Evolutionary conservation across 345 rosid genomes (phyloP), one percentile per base, ranked within the genome.

Genomic region (Excoecaria agallocha): DNA sequence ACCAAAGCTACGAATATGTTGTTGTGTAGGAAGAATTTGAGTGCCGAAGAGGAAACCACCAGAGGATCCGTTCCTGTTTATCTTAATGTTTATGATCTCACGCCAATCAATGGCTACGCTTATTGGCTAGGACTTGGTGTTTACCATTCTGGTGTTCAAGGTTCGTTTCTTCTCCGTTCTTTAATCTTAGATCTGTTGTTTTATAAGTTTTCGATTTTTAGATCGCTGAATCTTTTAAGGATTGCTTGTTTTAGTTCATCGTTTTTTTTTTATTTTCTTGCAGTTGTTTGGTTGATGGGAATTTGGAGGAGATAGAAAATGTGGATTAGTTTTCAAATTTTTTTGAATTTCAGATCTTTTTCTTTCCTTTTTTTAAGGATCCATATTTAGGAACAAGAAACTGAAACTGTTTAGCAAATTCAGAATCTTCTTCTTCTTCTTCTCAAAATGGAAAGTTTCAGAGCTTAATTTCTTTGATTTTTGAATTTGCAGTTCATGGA

Each of bases 61-160:
- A 52, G 24, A 75, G 99, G 98, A 77, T 88, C 96, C 13, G 89
- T 91, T 43, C 93, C 98, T 0, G 99, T 95, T 65, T 84, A 86
- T 80, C 97, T 95, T 39, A 95, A 95, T 62, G 99, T 95, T 13
- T 95, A 95, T 78, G 99, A 95, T 86, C 93, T 95, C 67, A 95
- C 99, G 49, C 91, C 98, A 39, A 73, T 91, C 52, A 95, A 94
- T 87, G 98, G 97, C 67, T 94, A 92, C 70, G 95, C 98, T 58
- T 92, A 92, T 71, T 94, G 98, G 99, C 74, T 95, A 71, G 99
- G 99, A 30, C 98, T 95, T 65, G 98, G 99, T 6, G 48, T 89
- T 56, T 93, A 93, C 74, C 98, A 96, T 83, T 96, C 99, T 45
- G 99, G 99, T 9, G 96, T 96, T 74, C 90, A 96, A 96, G 99